Percentiles rank a stretch among this genome's conserved stretches.
These are phyloP conservation scores for Mycena rebaudengoi DNA, from an alignment of 768 basidiomycete species.

Conservation along the genomic window DNA sequence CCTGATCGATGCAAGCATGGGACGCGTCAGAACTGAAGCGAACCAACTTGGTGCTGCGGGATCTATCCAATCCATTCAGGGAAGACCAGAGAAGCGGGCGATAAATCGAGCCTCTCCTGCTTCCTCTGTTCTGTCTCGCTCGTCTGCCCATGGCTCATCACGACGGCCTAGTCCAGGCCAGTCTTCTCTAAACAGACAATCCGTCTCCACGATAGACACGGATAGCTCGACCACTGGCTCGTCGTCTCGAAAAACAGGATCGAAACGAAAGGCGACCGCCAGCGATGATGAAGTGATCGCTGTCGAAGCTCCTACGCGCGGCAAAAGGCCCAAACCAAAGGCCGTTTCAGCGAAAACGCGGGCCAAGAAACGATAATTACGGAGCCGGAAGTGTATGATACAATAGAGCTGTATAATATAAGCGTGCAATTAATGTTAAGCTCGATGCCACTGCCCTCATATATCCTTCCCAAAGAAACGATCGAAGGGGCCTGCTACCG, in stretches of 20 bases:
- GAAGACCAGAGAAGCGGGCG: constrained; percentile 32
- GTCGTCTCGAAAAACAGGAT: constrained; percentile 34
- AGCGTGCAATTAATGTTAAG: constrained; percentile 14
- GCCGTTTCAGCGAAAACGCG: constrained; percentile 45
- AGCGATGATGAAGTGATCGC: constrained; percentile 68
- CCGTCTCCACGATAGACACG: constrained; percentile 53
- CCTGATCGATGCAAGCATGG: constrained; percentile 20
- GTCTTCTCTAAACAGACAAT: constrained; percentile 47
- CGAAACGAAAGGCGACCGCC: constrained; percentile 59
- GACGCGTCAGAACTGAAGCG: constrained; percentile 22
- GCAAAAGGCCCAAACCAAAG: constrained; percentile 48
- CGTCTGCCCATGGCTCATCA: constrained; percentile 61
- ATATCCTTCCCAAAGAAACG: constrained; percentile 47
- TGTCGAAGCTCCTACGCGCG: constrained; percentile 51
- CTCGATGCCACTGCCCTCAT: background rate
- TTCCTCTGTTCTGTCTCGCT: constrained; percentile 52
- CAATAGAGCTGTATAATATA: constrained; percentile 11
- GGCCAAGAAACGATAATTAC: constrained; percentile 53
- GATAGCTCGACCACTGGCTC: constrained; percentile 43
- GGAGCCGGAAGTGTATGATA: background rate
- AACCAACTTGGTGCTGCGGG: constrained; percentile 28
- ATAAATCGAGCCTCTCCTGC: constrained; percentile 49
- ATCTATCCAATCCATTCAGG: constrained; percentile 19
- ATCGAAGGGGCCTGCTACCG: constrained; percentile 50
- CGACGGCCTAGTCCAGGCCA: constrained; percentile 62